Percentiles rank a stretch among this genome's conserved stretches.
Evolutionary conservation across 345 rosid species (phyloP).

Genomic region (Microthlaspi erraticum): DNA sequence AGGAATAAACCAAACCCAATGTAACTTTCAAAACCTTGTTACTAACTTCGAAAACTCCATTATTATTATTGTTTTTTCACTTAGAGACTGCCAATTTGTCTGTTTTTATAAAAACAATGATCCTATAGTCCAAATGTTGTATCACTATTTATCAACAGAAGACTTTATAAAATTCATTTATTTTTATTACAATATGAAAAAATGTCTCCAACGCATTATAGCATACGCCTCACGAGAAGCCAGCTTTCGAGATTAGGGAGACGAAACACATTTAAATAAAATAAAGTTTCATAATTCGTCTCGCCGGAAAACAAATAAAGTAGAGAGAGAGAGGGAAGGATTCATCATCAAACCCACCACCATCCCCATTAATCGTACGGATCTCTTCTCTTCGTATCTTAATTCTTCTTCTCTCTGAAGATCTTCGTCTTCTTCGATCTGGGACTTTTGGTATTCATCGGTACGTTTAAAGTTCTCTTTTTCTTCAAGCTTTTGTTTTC

Average conservation of each 20-base stretch:
- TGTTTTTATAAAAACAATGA: not conserved
- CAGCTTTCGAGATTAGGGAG: slow-evolving; percentile 18
- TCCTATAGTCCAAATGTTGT: slow-evolving; percentile 1
- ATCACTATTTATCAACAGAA: too few species aligned
- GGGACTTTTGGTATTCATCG: not conserved
- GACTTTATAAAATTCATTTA: not conserved
- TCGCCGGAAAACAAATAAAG: slow-evolving; percentile 21
- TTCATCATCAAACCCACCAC: slow-evolving; percentile 33
- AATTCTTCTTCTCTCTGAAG: not conserved
- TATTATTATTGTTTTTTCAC: not conserved
- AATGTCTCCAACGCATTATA: slow-evolving; percentile 40
- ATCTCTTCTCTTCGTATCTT: slow-evolving; percentile 20
- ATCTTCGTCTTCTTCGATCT: slow-evolving; percentile 35
- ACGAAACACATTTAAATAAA: slow-evolving; percentile 1
- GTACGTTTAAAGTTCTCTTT: slow-evolving; percentile 18
- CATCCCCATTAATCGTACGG: slow-evolving; percentile 32
- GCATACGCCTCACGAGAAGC: slow-evolving; percentile 34
- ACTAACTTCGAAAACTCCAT: slow-evolving; percentile 25
- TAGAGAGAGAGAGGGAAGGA: slow-evolving; percentile 19
- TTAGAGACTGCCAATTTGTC: slow-evolving; percentile 17
- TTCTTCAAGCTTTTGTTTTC: not conserved
- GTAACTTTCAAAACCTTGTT: slow-evolving; percentile 2
- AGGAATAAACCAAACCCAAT: slow-evolving; percentile 26
- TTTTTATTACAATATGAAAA: not conserved
- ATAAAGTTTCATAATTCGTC: slow-evolving; percentile 21